Evolutionary conservation across 257 asterid genomes (phyloP).

Genomic region (Solanum peruvianum): DNA sequence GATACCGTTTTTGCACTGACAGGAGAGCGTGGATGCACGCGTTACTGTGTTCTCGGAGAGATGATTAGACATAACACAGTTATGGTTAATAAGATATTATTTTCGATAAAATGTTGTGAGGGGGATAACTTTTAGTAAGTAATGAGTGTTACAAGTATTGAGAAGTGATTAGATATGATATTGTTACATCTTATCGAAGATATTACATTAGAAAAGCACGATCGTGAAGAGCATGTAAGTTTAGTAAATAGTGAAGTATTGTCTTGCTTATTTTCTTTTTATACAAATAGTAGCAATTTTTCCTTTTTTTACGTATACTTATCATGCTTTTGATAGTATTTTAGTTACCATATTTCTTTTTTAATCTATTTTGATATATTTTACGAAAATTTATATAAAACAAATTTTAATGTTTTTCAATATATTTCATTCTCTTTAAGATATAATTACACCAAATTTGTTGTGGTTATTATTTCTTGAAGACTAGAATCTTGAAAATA

Average conservation of each 20-base stretch:
- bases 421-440: background rate
- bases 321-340: too few species aligned
- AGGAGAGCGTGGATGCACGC: background rate
- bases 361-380: too few species aligned
- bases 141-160: background rate
- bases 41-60: background rate
- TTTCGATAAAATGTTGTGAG: background rate
- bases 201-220: accelerated
- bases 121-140: background rate
- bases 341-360: too few species aligned
- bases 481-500: too few species aligned
- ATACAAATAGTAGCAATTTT: too few species aligned
- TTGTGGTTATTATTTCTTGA: background rate
- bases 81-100: background rate
- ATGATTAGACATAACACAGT: background rate
- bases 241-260: background rate
- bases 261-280: background rate
- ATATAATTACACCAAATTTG: too few species aligned
- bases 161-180: background rate
- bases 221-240: too few species aligned
- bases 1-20: background rate
- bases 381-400: too few species aligned
- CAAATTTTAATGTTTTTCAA: too few species aligned
- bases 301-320: too few species aligned
- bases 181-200: background rate